A percentile compares a stretch with the other conserved stretches of the same genome.
phyloP scores from a whole-genome alignment of 2,329 filamentous ascomycete genomes.

The Raffaelea arxii region DNA sequence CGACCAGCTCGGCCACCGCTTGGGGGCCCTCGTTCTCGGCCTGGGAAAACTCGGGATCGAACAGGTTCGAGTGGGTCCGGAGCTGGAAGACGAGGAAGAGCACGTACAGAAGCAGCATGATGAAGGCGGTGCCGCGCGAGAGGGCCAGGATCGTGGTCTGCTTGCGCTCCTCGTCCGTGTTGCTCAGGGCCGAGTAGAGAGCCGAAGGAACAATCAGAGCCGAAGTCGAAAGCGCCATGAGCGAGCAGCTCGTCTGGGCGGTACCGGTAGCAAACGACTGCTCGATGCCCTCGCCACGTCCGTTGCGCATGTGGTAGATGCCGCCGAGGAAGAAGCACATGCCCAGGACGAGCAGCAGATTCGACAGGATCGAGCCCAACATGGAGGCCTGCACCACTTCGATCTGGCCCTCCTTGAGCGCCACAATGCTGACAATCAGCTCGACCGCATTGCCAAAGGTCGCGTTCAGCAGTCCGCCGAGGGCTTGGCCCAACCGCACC shows the following conservation, averaged over 20 bases:
- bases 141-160: constrained; percentile 54
- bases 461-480: constrained; percentile 66
- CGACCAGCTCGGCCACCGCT: constrained; percentile 15
- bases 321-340: constrained; percentile 81
- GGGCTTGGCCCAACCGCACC: constrained; percentile 59
- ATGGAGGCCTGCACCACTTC: constrained; percentile 86
- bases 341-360: constrained; percentile 77
- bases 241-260: constrained; percentile 64
- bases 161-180: constrained; percentile 30
- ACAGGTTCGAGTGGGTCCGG: constrained; percentile 62
- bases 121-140: constrained; percentile 67
- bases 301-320: constrained; percentile 48
- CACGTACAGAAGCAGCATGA: constrained; percentile 64
- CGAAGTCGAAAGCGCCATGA: constrained; percentile 68
- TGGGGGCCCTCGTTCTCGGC: constrained; percentile 10
- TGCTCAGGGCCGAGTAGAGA: constrained; percentile 54
- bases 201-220: constrained; percentile 73
- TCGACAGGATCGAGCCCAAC: constrained; percentile 85
- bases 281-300: constrained; percentile 49
- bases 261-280: constrained; percentile 68
- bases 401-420: constrained; percentile 74
- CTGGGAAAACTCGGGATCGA: constrained; percentile 46
- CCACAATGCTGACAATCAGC: constrained; percentile 81
- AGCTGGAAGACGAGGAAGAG: constrained; percentile 74
- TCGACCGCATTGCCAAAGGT: constrained; percentile 76